Base-by-base conservation (phyloP, 1,284 basidiomycete species). In the Leccinum subrobustum region DNA sequence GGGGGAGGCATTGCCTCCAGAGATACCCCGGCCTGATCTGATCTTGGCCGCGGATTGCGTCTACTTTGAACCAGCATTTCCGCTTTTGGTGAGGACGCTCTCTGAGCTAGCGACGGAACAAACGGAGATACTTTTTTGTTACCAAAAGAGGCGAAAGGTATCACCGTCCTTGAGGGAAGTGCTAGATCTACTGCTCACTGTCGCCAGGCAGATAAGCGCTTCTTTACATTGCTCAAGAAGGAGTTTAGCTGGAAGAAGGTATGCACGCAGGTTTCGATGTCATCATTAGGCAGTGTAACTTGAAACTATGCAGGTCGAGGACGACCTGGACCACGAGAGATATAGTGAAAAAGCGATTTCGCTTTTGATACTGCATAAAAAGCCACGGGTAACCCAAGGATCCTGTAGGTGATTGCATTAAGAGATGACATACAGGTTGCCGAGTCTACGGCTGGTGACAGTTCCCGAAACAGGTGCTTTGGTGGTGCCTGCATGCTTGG, bases 41-140 rank as follows among this genome's bases (percentile, higher is more conserved):
- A 81, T 95, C 59, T 80, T 95, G 6, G 92, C 91, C 1, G 93
- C 94, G 1, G 95, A 98, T 72, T 98, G 95, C 69, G 94, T 98
- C 5, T 98, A 98, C 76, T 93, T 94, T 67, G 95, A 97, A 76
- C 91, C 92, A n/a, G 90, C 93, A 0, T 98, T 97, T 69, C 90
- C 94, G 3, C 82, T 96, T 14, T 83, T 98, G 1, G 90, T 96
- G 1, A 75, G 89, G 65, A 96, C 95, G 0, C 80, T 98, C 55
- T 81, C 78, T 37, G 84, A 88, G 48, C 82, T 97, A 18, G 78
- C 82, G 3, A 73, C 71, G 2, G 80, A 80, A 56, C 74, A 76
- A 23, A 86, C 88, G 6, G 89, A 93, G 63, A 83, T 95, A 60
- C 74, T 94, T 25, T 96, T 98, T 73, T 96, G 93, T 74, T 96